Percentiles rank a stretch among this genome's conserved stretches.
These are phyloP conservation scores for Protea cynaroides DNA, from an alignment of 164 flowering plant species.

Conservation along the genomic window DNA sequence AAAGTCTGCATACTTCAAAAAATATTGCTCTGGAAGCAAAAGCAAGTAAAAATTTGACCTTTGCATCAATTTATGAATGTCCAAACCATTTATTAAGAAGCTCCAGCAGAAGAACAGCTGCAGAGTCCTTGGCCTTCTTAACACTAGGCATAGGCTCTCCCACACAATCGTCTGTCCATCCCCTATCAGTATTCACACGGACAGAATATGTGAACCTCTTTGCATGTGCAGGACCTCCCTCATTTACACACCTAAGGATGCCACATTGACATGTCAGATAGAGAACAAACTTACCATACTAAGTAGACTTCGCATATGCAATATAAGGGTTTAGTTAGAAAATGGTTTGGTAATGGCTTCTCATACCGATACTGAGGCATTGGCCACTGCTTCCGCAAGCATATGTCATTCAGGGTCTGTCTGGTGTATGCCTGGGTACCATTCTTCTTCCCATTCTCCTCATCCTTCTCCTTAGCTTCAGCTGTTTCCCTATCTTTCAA, in stretches of 20 bases:
- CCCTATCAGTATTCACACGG: slow-evolving; percentile 77
- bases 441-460: slow-evolving; percentile 59
- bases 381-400: slow-evolving; percentile 95
- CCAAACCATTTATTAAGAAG: slow-evolving; percentile 65
- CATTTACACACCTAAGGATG: slow-evolving; percentile 61
- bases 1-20: too few species aligned
- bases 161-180: slow-evolving; percentile 92
- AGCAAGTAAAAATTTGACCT: too few species aligned
- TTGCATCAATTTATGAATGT: slow-evolving; percentile 5
- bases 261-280: background rate
- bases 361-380: slow-evolving; percentile 89
- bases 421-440: slow-evolving; percentile 75
- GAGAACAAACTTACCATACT: background rate
- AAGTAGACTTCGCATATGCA: background rate
- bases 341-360: background rate
- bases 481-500: slow-evolving; percentile 74
- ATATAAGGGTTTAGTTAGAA: background rate
- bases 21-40: too few species aligned
- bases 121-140: slow-evolving; percentile 96
- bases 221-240: slow-evolving; percentile 99
- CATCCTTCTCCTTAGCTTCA: slow-evolving; percentile 42
- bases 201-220: slow-evolving; percentile 90
- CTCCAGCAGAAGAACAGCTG: slow-evolving; percentile 81
- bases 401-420: slow-evolving; percentile 91
- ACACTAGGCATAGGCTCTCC: slow-evolving; percentile 99